Evolutionary conservation across 2,329 filamentous ascomycete genomes (phyloP).

Genomic region (Diaporthe sp.): DNA sequence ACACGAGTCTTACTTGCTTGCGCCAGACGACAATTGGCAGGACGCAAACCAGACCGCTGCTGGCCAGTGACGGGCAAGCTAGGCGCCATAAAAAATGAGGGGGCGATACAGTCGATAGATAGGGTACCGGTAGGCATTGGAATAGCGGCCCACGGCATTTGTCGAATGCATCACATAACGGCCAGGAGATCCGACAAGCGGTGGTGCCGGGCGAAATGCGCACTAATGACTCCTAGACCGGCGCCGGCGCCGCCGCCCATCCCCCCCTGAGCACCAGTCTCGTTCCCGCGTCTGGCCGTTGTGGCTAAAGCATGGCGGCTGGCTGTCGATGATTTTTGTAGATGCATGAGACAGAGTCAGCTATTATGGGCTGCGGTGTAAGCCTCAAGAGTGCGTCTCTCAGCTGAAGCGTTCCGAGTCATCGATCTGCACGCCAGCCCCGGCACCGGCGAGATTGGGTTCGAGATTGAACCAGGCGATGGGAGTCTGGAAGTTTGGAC

Average conservation of each 20-base stretch:
- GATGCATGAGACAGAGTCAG: slow-evolving; percentile 9
- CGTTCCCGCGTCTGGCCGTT: slow-evolving; percentile 9
- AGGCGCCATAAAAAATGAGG: slow-evolving; percentile 2
- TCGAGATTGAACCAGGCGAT: background rate
- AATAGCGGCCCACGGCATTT: slow-evolving; percentile 19
- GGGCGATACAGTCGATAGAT: slow-evolving; percentile 18
- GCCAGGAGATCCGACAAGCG: slow-evolving; percentile 26
- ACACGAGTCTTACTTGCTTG: slow-evolving; percentile 6
- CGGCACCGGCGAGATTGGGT: background rate
- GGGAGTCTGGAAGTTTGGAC: background rate
- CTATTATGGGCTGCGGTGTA: background rate
- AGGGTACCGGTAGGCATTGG: background rate
- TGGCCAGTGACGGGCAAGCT: slow-evolving; percentile 19
- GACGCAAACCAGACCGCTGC: background rate
- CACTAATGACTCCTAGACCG: slow-evolving; percentile 21
- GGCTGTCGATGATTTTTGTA: background rate
- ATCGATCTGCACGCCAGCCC: slow-evolving; percentile 10
- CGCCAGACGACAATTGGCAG: background rate
- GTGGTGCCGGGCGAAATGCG: slow-evolving; percentile 29
- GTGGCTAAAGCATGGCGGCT: slow-evolving; percentile 17
- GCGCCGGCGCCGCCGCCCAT: slow-evolving; percentile 6
- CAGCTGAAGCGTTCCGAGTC: slow-evolving; percentile 8
- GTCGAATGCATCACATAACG: slow-evolving; percentile 37
- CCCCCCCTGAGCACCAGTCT: background rate
- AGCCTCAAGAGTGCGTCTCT: background rate